These are phyloP conservation scores for Penicillium sp. DNA, from an alignment of 2,329 filamentous ascomycete genomes.

Conservation along the genomic window DNA sequence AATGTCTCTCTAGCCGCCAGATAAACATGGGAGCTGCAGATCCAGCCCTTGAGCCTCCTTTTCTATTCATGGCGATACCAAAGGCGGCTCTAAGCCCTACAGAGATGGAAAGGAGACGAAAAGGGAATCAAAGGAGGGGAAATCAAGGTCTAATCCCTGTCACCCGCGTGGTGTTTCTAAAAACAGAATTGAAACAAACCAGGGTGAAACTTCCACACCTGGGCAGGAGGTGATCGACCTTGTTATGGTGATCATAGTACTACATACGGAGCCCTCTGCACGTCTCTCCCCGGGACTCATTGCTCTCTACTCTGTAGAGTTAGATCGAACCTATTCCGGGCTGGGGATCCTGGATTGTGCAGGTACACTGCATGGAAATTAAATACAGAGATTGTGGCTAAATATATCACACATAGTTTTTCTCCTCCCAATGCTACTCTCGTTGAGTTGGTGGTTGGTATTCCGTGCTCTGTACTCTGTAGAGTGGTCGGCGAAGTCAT, in stretches of 20 bases:
- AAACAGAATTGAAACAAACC: slow-evolving; percentile 4
- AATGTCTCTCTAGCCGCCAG: background rate
- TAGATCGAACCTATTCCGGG: background rate
- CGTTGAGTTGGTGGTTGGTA: background rate
- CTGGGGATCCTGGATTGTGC: background rate
- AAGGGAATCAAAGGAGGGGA: background rate
- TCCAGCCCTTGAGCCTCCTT: background rate
- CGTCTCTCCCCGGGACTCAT: background rate
- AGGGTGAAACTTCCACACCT: background rate
- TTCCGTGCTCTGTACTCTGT: too few species aligned
- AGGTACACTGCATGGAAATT: background rate
- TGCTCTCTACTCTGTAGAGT: background rate
- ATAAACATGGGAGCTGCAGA: background rate
- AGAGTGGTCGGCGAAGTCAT: slow-evolving; percentile 2
- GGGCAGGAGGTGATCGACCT: background rate
- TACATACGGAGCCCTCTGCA: background rate
- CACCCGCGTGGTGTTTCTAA: slow-evolving; percentile 17
- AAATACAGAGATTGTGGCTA: background rate
- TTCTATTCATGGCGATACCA: slow-evolving; percentile 1
- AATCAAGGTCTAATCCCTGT: slow-evolving; percentile 4
- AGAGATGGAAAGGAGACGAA: background rate
- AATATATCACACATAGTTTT: background rate
- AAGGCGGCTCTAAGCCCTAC: slow-evolving; percentile 4
- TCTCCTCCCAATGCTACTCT: background rate
- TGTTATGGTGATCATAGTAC: background rate